Evolutionary conservation across 306 rosid genomes (phyloP).

Genomic region (Prunus campanulata): DNA sequence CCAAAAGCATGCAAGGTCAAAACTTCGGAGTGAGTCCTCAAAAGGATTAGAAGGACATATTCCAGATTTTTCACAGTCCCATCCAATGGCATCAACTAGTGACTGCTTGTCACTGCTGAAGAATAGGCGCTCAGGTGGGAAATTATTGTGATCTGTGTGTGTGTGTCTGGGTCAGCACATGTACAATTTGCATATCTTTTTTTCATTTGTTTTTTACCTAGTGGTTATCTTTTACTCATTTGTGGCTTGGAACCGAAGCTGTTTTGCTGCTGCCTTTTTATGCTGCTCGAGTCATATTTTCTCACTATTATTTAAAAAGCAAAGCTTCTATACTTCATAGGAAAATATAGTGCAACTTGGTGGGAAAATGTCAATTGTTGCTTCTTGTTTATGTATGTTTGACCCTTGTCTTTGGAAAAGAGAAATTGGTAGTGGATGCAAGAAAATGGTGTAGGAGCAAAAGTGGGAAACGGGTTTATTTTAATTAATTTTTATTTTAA

Average conservation of each 20-base stretch:
- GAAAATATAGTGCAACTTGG: conserved; percentile 1
- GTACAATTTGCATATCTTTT: neutral
- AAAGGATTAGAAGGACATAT: conserved; percentile 55
- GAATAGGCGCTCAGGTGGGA: conserved; percentile 77
- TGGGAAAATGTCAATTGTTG: neutral
- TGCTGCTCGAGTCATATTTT: neutral
- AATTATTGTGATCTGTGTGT: conserved; percentile 19
- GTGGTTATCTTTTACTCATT: neutral
- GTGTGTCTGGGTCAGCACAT: neutral
- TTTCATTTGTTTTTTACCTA: neutral
- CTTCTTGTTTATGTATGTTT: neutral
- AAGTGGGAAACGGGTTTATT: neutral
- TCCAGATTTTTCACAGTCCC: conserved; percentile 62
- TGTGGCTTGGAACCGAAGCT: neutral
- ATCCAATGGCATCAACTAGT: conserved; percentile 57
- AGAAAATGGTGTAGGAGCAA: neutral
- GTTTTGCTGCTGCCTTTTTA: neutral
- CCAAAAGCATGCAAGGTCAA: conserved; percentile 57
- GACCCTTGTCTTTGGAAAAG: neutral
- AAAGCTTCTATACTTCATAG: too few species aligned
- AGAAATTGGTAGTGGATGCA: neutral
- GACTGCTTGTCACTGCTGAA: conserved; percentile 83
- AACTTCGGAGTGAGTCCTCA: conserved; percentile 36
- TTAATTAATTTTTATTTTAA: neutral
- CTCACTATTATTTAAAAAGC: too few species aligned